Evolutionary conservation across 202 grass and related monocot genomes (phyloP), one percentile per base, ranked within the genome.

Genomic region (Carex sylvatica): DNA sequence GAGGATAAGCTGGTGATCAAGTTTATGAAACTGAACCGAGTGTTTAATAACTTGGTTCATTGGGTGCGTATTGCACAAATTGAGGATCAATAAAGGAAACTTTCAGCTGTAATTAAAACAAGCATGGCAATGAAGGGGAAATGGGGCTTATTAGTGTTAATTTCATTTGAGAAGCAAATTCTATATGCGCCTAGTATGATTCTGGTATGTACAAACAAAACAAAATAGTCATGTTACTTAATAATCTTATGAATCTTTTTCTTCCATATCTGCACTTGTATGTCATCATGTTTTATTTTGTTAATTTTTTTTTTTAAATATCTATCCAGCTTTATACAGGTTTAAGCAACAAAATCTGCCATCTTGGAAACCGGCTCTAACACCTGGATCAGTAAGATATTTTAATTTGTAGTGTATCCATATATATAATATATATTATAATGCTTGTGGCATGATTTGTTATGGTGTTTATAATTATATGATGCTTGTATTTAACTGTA

Each of bases 271-370:
- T 62, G 6, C 49, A 79, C 44, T 55, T 28, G n/a, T n/a, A n/a
- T 15, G 16, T 42, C 66, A 61, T 24, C 24, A 74, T 62, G 40
- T 60, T 14, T n/a, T 6, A 53, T 83, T 67, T 59, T 83, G 1
- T 51, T 62, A 61, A 91, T 58, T 74, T 62, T 22, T 12, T 22
- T 12, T 88, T 85, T 84, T 79, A 15, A 77, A n/a, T 58, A 13
- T 16, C 15, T 55, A 59, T 87, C 23, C 88, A 93, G 93, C 92
- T 67, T 90, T 92, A 67, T 90, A 93, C 83, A 92, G 30, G 56
- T 99, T 99, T 71, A 99, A 91, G 72, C 91, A 99, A 81, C 93
- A 99, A 80, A 95, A 95, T 79, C 89, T 98, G 81, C 88, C 92
- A 65, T 81, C 91, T 85, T 99, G 96, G 88, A 99, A 92, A 63